A percentile compares a stretch with the other conserved stretches of the same genome.
phyloP scores from a whole-genome alignment of 805 yeast genomes.

The Candida yuanshanica region DNA sequence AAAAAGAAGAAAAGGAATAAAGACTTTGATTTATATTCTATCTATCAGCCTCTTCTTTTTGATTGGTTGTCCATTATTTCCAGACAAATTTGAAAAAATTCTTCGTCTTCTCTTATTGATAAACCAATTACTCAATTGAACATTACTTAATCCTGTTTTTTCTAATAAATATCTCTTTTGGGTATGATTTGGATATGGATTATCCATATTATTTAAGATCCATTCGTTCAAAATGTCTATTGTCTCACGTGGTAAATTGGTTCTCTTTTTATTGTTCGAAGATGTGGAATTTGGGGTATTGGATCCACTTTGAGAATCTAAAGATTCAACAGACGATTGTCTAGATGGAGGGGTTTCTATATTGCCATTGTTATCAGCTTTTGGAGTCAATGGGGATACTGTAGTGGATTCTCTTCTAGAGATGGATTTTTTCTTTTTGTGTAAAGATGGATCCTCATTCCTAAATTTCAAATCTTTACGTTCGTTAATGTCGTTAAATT shows the following conservation, averaged over 20 bases:
- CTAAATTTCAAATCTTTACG: not conserved
- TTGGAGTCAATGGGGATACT: slow-evolving; percentile 5
- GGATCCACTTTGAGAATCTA: slow-evolving; percentile 11
- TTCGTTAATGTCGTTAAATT: not conserved
- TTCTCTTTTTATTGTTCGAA: slow-evolving; percentile 39
- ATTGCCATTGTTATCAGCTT: not conserved
- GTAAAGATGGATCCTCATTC: slow-evolving; percentile 1
- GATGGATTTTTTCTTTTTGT: not conserved
- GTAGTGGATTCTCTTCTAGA: not conserved
- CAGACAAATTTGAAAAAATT: slow-evolving; percentile 32
- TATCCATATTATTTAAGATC: slow-evolving; percentile 67
- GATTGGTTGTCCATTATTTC: slow-evolving; percentile 27
- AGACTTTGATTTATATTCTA: slow-evolving; percentile 8
- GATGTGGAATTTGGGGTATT: slow-evolving; percentile 4
- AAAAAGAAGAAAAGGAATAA: not conserved
- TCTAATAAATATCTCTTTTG: slow-evolving; percentile 67
- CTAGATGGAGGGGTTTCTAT: slow-evolving; percentile 9
- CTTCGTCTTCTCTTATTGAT: slow-evolving; percentile 81
- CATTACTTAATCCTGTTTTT: slow-evolving; percentile 72
- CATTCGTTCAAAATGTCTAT: slow-evolving; percentile 67
- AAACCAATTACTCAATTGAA: slow-evolving; percentile 83
- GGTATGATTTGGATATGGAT: slow-evolving; percentile 79
- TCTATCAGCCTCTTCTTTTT: slow-evolving; percentile 27
- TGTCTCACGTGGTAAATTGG: slow-evolving; percentile 74
- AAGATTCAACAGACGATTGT: slow-evolving; percentile 14